These are phyloP conservation scores for Mucor velutinosus DNA, from an alignment of 371 early-diverging fungal genomes.

Conservation along the genomic window DNA sequence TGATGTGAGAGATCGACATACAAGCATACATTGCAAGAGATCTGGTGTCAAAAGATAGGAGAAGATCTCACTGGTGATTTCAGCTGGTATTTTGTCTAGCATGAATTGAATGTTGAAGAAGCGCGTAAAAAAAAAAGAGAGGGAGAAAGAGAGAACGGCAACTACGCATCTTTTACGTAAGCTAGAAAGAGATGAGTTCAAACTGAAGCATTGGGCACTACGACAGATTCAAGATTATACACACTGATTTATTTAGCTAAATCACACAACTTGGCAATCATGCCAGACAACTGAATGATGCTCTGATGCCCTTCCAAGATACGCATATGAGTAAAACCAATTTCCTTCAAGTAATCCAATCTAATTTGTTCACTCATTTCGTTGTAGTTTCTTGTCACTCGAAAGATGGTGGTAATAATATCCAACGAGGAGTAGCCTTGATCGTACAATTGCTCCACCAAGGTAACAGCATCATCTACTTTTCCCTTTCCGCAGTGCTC, in stretches of 20 bases:
- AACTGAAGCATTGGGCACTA: too few relatives aligned
- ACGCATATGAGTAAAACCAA: slow-evolving; percentile 25
- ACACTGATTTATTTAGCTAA: not conserved
- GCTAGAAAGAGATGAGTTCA: not conserved
- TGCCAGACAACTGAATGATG: slow-evolving; percentile 24
- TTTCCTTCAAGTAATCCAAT: slow-evolving; percentile 83
- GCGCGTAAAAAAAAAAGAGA: too few relatives aligned
- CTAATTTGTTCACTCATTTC: slow-evolving; percentile 49
- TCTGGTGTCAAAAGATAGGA: too few relatives aligned
- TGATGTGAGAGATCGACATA: too few relatives aligned
- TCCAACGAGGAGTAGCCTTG: slow-evolving; percentile 90
- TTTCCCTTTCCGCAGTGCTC: slow-evolving; percentile 64
- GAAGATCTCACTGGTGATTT: too few relatives aligned
- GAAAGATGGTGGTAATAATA: slow-evolving; percentile 90
- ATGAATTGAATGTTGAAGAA: not conserved
- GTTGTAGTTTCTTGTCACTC: slow-evolving; percentile 73
- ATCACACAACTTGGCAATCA: slow-evolving; percentile 19
- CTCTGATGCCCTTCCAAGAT: slow-evolving; percentile 28
- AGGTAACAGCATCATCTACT: slow-evolving; percentile 71
- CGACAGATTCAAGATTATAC: not conserved
- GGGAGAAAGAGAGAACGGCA: too few relatives aligned
- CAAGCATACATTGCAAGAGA: too few relatives aligned
- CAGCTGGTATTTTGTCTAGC: too few relatives aligned
- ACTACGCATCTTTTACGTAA: not conserved
- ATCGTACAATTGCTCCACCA: slow-evolving; percentile 71